A percentile compares a stretch with the other conserved stretches of the same genome.
These are phyloP conservation scores for Phaeosphaeriaceae sp. DNA, from an alignment of 2,329 filamentous ascomycete genomes.

Conservation along the genomic window DNA sequence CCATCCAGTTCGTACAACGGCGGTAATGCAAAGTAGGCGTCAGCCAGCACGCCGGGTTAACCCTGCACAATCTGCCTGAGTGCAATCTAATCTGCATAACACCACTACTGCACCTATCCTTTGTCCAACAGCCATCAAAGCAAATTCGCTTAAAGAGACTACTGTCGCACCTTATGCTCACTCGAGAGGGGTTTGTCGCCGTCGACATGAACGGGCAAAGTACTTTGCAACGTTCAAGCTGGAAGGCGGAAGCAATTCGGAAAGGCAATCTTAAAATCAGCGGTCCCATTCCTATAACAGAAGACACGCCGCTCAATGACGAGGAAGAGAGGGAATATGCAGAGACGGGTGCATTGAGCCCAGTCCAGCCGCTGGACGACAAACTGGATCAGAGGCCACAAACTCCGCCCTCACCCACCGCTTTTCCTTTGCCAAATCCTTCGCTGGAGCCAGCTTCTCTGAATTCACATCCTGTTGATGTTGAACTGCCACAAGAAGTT, in stretches of 20 bases:
- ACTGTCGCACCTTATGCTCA: constrained; percentile 38
- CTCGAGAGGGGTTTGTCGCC: constrained; percentile 37
- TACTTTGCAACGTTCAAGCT: constrained; percentile 42
- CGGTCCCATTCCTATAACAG: constrained; percentile 47
- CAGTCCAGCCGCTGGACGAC: constrained; percentile 22
- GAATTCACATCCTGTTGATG: constrained; percentile 17
- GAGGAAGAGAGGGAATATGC: constrained; percentile 43
- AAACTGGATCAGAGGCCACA: constrained; percentile 17
- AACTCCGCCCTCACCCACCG: constrained; percentile 19
- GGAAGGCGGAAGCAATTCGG: constrained; percentile 49
- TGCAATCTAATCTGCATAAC: constrained; percentile 31
- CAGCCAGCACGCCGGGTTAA: constrained; percentile 20
- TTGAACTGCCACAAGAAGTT: constrained; percentile 9
- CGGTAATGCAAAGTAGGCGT: constrained; percentile 25
- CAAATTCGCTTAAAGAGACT: constrained; percentile 4
- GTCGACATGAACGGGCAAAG: constrained; percentile 39
- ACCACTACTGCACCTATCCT: constrained; percentile 11
- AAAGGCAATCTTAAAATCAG: constrained; percentile 48
- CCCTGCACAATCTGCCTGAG: constrained; percentile 32
- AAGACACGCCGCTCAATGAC: constrained; percentile 42
- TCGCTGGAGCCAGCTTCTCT: constrained; percentile 14
- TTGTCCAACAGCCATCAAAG: constrained; percentile 15
- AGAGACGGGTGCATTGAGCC: constrained; percentile 26
- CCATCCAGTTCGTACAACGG: constrained; percentile 8
- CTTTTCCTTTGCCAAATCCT: constrained; percentile 19